phyloP scores from a whole-genome alignment of 2,329 filamentous ascomycete species.

The Exophiala dermatitidis region DNA sequence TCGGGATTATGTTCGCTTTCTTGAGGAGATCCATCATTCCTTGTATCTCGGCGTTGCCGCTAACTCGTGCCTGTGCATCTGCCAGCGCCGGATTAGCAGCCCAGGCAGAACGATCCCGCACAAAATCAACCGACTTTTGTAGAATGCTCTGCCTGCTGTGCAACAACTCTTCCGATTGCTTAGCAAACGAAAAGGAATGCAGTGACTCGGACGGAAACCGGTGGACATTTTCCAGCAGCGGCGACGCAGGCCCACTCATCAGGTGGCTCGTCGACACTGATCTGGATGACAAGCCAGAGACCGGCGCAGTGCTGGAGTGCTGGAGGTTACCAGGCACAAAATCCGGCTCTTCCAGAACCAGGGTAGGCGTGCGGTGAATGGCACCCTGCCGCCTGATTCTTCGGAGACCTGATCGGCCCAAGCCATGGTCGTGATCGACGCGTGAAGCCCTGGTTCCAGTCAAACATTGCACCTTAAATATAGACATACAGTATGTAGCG shows the following conservation, averaged over 20 bases:
- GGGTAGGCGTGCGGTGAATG: conserved; percentile 57
- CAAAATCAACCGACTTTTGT: conserved; percentile 91
- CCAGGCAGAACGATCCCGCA: conserved; percentile 86
- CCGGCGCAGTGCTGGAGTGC: conserved; percentile 63
- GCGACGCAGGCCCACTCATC: conserved; percentile 60
- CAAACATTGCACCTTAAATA: conserved; percentile 2
- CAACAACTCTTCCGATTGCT: conserved; percentile 85
- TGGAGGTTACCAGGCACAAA: conserved; percentile 54
- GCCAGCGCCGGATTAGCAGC: conserved; percentile 66
- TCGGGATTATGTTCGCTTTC: conserved; percentile 68
- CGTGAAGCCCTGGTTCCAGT: conserved; percentile 60
- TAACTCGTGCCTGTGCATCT: conserved; percentile 73
- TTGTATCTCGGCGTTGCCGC: conserved; percentile 78
- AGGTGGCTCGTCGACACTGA: conserved; percentile 37
- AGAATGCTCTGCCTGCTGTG: conserved; percentile 88
- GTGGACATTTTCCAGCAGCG: conserved; percentile 73
- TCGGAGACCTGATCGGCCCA: conserved; percentile 78
- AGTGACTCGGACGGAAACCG: conserved; percentile 93
- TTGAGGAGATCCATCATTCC: conserved; percentile 84
- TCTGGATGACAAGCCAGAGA: conserved; percentile 51
- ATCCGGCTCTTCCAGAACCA: conserved; percentile 53
- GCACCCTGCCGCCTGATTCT: conserved; percentile 80
- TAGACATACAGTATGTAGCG: conserved; percentile 30
- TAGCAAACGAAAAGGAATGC: conserved; percentile 96
- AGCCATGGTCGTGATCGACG: conserved; percentile 80